A percentile compares a stretch with the other conserved stretches of the same genome.
Conservation (phyloP, 1,139 yeast species). For the Pneumocystis wakefieldiae region DNA sequence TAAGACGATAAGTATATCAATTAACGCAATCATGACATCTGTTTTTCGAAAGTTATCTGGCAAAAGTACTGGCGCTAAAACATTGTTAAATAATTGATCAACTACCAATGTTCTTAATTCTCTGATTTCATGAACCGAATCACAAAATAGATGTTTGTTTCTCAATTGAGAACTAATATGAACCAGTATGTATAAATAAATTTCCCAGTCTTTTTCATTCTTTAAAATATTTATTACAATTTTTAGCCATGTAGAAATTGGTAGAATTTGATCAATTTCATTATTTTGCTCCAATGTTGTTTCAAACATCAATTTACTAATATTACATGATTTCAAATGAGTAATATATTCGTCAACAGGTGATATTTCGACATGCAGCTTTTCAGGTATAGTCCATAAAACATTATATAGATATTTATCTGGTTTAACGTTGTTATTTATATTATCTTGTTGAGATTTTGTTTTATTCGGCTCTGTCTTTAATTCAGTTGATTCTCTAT, state of each 20-base stretch:
- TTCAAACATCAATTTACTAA: not conserved
- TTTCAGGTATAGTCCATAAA: not conserved
- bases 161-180: conserved; percentile 62
- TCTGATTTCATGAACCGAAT: conserved; percentile 33
- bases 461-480: not conserved
- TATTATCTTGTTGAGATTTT: not conserved
- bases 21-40: conserved; percentile 52
- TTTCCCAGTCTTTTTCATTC: conserved; percentile 42
- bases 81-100: conserved; percentile 32
- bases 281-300: not conserved
- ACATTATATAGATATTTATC: not conserved
- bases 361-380: not conserved
- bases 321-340: not conserved
- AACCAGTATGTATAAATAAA: conserved; percentile 50
- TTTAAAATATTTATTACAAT: conserved; percentile 27
- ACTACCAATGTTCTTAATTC: conserved; percentile 39
- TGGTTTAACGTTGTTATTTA: not conserved
- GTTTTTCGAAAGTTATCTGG: conserved; percentile 38
- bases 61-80: conserved; percentile 25
- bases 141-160: conserved; percentile 40
- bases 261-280: not conserved
- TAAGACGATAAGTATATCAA: conserved; percentile 38
- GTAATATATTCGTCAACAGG: not conserved
- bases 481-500: not conserved
- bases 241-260: conserved; percentile 3